phyloP scores from a whole-genome alignment of 768 basidiomycete species.

The Lanmaoa rubissima region DNA sequence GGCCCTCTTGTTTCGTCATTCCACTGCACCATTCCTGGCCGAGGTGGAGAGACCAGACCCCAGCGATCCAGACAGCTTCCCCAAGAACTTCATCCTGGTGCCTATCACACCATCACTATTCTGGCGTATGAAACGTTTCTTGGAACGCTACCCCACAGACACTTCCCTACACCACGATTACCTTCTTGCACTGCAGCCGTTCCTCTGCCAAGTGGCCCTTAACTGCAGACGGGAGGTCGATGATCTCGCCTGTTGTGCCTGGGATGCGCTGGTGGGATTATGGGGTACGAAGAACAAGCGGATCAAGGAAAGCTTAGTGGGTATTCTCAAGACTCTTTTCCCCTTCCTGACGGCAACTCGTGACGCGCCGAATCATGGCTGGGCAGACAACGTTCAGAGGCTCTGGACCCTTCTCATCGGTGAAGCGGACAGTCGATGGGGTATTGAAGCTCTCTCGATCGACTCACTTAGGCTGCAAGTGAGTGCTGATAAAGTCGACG shows the following conservation, averaged over 20 bases:
- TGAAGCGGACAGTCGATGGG: conserved; percentile 65
- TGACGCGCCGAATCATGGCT: conserved; percentile 35
- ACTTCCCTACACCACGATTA: conserved; percentile 79
- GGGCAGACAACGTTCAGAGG: conserved; percentile 46
- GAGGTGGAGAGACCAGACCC: conserved; percentile 30
- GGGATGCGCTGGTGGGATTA: conserved; percentile 62
- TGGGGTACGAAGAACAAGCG: conserved; percentile 79
- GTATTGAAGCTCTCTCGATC: conserved; percentile 61
- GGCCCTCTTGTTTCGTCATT: conserved; percentile 54
- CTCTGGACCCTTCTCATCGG: conserved; percentile 57
- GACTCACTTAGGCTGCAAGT: conserved; percentile 60
- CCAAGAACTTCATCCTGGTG: conserved; percentile 23
- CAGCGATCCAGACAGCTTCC: conserved; percentile 30
- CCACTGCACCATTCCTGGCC: conserved; percentile 56
- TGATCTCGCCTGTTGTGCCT: conserved; percentile 57
- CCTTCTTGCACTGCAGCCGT: conserved; percentile 62
- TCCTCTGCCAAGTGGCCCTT: conserved; percentile 73
- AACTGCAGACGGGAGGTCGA: conserved; percentile 64
- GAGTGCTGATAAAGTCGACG: conserved; percentile 17
- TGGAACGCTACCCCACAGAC: conserved; percentile 65
- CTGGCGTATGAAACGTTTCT: conserved; percentile 55
- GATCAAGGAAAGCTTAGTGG: conserved; percentile 76
- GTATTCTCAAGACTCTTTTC: conserved; percentile 69
- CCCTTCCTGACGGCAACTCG: conserved; percentile 58
- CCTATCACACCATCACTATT: conserved; percentile 50